Percentiles rank a stretch among this genome's conserved stretches.
These are phyloP conservation scores for Camellia lanceoleosa DNA, from an alignment of 148 eudicot genomes.

Conservation along the genomic window DNA sequence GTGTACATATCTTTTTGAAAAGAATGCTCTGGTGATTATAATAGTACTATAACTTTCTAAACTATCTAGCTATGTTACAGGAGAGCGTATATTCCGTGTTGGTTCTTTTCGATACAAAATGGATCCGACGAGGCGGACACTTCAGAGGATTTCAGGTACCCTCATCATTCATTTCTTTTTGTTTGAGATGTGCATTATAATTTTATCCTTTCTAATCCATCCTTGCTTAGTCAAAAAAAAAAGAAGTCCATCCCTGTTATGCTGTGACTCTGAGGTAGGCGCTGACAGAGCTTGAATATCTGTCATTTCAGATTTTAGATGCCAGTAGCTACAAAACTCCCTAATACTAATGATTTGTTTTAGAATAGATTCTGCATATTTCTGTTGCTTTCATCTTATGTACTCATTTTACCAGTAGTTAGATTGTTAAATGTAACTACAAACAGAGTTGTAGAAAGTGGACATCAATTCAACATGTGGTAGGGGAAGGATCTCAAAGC, in stretches of 20 bases:
- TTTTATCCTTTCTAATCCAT: background rate
- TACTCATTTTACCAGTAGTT: background rate
- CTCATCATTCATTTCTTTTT: constrained; percentile 7
- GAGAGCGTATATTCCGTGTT: constrained; percentile 78
- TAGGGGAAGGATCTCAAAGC: background rate
- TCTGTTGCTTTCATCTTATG: background rate
- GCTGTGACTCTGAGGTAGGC: background rate
- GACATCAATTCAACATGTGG: background rate
- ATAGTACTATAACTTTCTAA: constrained; percentile 4
- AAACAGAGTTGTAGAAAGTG: background rate
- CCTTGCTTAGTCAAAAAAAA: background rate
- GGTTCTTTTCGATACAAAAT: constrained; percentile 74
- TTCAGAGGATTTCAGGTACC: constrained; percentile 73
- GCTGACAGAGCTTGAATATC: background rate
- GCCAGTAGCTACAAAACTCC: too few relatives aligned
- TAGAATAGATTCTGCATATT: background rate
- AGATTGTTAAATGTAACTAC: background rate
- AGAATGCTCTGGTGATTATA: constrained; percentile 8
- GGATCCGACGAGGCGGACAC: constrained; percentile 75
- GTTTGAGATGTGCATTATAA: background rate
- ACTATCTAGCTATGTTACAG: constrained; percentile 38
- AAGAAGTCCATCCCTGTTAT: background rate
- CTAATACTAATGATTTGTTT: background rate
- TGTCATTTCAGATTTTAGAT: background rate
- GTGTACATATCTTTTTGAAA: background rate